phyloP scores from a whole-genome alignment of 2,329 filamentous ascomycete genomes.

The Calonectria pseudoturangicola region DNA sequence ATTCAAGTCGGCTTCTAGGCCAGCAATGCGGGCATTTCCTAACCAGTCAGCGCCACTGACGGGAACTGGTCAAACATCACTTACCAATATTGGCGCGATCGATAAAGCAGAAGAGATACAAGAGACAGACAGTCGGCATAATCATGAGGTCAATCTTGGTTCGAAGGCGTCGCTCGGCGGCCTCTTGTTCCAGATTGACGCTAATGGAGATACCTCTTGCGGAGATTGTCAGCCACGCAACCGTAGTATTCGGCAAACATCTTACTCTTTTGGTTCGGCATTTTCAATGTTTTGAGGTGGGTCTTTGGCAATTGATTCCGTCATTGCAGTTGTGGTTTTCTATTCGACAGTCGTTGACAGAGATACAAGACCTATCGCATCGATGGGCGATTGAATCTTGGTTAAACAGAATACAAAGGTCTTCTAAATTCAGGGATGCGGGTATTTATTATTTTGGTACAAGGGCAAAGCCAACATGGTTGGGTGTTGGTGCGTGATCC shows the following conservation, averaged over 20 bases:
- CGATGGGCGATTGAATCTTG: too few relatives aligned
- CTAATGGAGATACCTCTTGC: neutral
- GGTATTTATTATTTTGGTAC: neutral
- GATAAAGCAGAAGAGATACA: conserved; percentile 75
- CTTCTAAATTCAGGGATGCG: neutral
- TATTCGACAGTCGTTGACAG: too few relatives aligned
- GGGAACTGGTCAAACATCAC: too few relatives aligned
- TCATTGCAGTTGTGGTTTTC: neutral
- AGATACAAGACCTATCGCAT: too few relatives aligned
- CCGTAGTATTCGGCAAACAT: too few relatives aligned
- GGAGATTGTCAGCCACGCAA: neutral
- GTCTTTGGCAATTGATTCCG: conserved; percentile 10
- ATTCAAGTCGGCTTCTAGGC: conserved; percentile 71
- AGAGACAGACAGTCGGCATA: conserved; percentile 17
- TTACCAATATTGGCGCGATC: conserved; percentile 81
- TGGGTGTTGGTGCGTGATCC: neutral
- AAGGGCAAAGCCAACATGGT: too few relatives aligned
- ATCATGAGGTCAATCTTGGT: conserved; percentile 28
- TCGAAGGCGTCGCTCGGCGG: conserved; percentile 17
- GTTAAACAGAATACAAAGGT: too few relatives aligned
- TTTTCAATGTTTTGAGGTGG: conserved; percentile 6
- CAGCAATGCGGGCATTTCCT: conserved; percentile 71
- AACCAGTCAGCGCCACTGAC: neutral
- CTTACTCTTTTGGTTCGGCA: conserved; percentile 11
- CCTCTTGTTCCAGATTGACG: neutral